Evolutionary conservation across 202 grass and related monocot genomes (phyloP), one percentile per base, ranked within the genome.

Genomic region (Cymbopogon flexuosus): DNA sequence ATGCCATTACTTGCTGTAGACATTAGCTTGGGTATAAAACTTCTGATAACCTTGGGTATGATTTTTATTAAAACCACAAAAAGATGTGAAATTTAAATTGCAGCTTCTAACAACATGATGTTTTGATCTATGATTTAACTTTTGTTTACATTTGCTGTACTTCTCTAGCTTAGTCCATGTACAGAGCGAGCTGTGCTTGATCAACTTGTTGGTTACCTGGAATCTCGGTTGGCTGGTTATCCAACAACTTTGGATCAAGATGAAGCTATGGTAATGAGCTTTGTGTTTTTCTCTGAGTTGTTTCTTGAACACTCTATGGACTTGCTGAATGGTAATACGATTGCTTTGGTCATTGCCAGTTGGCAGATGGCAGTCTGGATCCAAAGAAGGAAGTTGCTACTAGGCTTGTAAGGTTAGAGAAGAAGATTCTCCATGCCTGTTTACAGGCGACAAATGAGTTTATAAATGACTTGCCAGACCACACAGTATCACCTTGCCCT

Each of bases 391-490:
- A 89, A 81, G 96, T 98, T 72, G 96, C 96, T 36, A 87, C 81
- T 52, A 90, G 93, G 59, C 96, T 95, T 87, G 82, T 95, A 69
- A 95, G 84, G 65, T 80, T 95, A 65, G 96, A 98, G 67, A 98
- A 98, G 85, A 98, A 89, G 82, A 93, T 98, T 76, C 81, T 98
- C 61, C 96, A 93, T 89, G 90, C 82, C 62, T 98, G 90, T 87
- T 84, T 98, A 72, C 83, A 87, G 83, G 92, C 80, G 75, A 86
- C 80, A 77, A 82, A 80, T 6, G 85, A 93, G 73, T 75, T 99
- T 39, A 95, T 93, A 91, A 85, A 82, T 41, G 73, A 86, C 13
- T 89, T 99, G 87, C 96, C 96, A 57, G 92, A 99, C 64, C 78
- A 90, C 83, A 91, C 83, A 21, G 65, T 99, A 34, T 95, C 68